These are phyloP conservation scores for Paraphoma sp. DNA, from an alignment of 2,329 filamentous ascomycete species.

Conservation along the genomic window DNA sequence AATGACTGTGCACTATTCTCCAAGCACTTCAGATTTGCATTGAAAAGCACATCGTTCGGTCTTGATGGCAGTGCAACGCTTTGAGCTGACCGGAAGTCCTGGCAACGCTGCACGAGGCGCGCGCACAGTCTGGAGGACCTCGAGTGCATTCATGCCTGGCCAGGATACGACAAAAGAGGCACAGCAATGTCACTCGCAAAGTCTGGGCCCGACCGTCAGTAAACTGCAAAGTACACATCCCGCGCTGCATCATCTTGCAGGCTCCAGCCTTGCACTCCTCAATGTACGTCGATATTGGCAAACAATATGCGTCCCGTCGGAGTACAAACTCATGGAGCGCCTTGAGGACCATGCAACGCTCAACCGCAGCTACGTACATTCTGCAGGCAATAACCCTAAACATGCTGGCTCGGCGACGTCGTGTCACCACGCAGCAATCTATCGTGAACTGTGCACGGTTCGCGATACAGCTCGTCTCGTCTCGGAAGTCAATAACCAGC, in stretches of 20 bases:
- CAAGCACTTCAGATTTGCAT: neutral
- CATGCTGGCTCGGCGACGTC: constrained; percentile 16
- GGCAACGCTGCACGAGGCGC: neutral
- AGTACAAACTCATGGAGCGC: constrained; percentile 16
- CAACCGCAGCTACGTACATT: constrained; percentile 9
- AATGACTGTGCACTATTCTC: constrained; percentile 12
- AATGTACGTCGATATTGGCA: constrained; percentile 25
- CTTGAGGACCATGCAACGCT: constrained; percentile 15
- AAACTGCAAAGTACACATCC: constrained; percentile 18
- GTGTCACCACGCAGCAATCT: constrained; percentile 32
- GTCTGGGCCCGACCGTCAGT: constrained; percentile 6
- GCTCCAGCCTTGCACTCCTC: constrained; percentile 6
- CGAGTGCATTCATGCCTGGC: neutral
- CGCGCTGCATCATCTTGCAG: constrained; percentile 34
- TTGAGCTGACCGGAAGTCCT: neutral
- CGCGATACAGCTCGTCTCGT: constrained; percentile 5
- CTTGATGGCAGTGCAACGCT: neutral
- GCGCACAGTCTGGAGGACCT: neutral
- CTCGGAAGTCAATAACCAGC: constrained; percentile 11
- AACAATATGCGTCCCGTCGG: constrained; percentile 32
- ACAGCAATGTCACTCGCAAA: neutral
- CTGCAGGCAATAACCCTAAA: constrained; percentile 13
- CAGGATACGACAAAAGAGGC: neutral
- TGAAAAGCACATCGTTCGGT: neutral
- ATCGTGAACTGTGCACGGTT: constrained; percentile 30